Base-by-base conservation (phyloP, 2,329 filamentous ascomycete genomes). In the Xylariaceae sp. region DNA sequence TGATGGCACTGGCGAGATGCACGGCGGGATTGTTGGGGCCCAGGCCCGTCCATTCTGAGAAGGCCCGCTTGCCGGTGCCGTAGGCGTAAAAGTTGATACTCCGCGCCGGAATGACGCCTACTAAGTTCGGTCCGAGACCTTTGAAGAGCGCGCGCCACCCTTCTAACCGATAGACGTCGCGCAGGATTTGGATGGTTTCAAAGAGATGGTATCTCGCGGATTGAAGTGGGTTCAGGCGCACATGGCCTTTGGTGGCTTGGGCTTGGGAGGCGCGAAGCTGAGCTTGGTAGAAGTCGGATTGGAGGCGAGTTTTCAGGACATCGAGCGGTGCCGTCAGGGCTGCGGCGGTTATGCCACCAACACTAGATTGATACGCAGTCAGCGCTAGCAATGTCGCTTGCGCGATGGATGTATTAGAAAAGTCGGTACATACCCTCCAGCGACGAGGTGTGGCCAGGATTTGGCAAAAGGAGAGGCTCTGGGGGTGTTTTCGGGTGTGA, bases 41-140 rank as follows among this genome's bases (percentile, higher is more conserved):
- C 60, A 82, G 66, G 71, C 93, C 90, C 67, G 89, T 84, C 62
- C 87, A 80, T 47, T 90, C 80, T 22, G 87, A 86, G 54, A 95
- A 85, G 44, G 95, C 74, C 31, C 87, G 80, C 74, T 97, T 97
- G 60, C 90, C 88, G 67, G 96, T 97, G 46, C 90, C 90, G 68
- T 97, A 96, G 13, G 90, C 86, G 73, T 87, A 96, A 70, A 97
- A 97, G 71, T 95, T 96, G 72, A 97, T 97, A 47, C 88, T 87
- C 55, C 91, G 81, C 16, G 92, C 92, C 1, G 92, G 92, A 9
- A 97, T 88, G 2, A 96, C 91, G 51, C 93, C 92, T 7, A 94
- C 79, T 7, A 97, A 78, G 69, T 96, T 97, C 1, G 93, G 92
- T 0, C 91, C 92, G 3, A 97, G 79, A 18, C 93, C 93, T 69